Evolutionary conservation across 2,329 filamentous ascomycete genomes (phyloP), one percentile per base, ranked within the genome.

Genomic region (Botrytis porri): DNA sequence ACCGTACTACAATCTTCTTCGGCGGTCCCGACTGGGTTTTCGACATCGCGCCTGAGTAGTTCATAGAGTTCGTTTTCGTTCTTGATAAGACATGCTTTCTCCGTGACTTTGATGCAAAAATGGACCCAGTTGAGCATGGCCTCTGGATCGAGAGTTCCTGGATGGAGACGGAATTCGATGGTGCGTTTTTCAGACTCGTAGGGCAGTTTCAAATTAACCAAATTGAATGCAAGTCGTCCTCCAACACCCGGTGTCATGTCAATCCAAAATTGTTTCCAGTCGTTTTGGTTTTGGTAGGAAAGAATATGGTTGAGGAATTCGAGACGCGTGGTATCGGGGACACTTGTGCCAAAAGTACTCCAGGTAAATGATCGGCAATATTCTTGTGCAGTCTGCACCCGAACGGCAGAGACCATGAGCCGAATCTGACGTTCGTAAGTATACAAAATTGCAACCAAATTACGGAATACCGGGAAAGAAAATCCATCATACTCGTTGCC

Each of bases 101-200:
- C 43, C 0, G 77, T 71, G 4, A 79, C 59, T 22, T 75, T 77
- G 7, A 74, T 37, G n/a, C 73, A 67, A 8, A 74, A 39, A 14
- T 69, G 63, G 3, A 76, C 39, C 78, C 78, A 79, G n/a, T 70
- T 71, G 4, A 32, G 29, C 2, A 80, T 71, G 1, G 61, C 73
- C 6, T 73, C 69, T 0, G 64, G 54, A 51, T 77, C 77, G 1
- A 80, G 62, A 0, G 73, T 75, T 0, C 78, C 77, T 25, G 74
- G 75, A 69, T 80, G 77, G n/a, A 77, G 74, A 7, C 78, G 73
- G 65, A 78, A 80, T 67, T 80, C 79, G 12, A 80, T 72, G 9
- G 77, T 79, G 4, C 72, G 72, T 22, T 74, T 72, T 29, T 1
- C 12, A 0, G 4, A 9, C 1, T 2, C 32, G 18, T 41, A 51